A percentile compares a stretch with the other conserved stretches of the same genome.
These are phyloP conservation scores for Cladosporium sp. DNA, from an alignment of 2,329 filamentous ascomycete species.

Conservation along the genomic window DNA sequence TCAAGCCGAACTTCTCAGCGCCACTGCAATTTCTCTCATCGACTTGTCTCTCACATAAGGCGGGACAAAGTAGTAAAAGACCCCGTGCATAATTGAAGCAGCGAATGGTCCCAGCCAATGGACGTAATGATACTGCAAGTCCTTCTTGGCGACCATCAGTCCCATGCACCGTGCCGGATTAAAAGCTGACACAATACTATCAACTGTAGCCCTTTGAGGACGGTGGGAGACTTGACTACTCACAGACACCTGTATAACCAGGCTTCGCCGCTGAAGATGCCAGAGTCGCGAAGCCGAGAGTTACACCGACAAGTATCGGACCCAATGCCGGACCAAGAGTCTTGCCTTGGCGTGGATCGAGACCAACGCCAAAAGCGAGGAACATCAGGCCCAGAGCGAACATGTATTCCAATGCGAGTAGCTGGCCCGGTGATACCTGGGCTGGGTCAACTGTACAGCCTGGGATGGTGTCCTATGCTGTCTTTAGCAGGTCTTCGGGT, in stretches of 20 bases:
- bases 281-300: conserved; percentile 33
- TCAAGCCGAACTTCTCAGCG: too few relatives aligned
- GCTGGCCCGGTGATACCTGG: conserved; percentile 25
- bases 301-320: conserved; percentile 51
- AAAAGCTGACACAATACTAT: conserved; percentile 27
- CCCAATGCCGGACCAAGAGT: conserved; percentile 52
- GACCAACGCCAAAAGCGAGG: conserved; percentile 53
- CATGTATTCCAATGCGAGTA: conserved; percentile 51
- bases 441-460: conserved; percentile 26
- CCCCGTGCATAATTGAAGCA: conserved; percentile 36
- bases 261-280: conserved; percentile 31
- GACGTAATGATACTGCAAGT: conserved; percentile 38
- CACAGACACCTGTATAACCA: conserved; percentile 38
- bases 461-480: conserved; percentile 22
- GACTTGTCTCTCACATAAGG: conserved; percentile 23
- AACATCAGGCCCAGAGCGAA: conserved; percentile 49
- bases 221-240: not conserved
- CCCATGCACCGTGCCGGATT: conserved; percentile 40
- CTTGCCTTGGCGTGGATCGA: conserved; percentile 54
- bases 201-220: not conserved
- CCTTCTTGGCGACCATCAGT: conserved; percentile 37
- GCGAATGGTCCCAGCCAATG: conserved; percentile 37
- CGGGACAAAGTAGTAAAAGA: conserved; percentile 35
- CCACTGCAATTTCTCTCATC: not conserved
- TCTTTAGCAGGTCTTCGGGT: not conserved